Evolutionary conservation across 2,329 filamentous ascomycete genomes (phyloP), one percentile per base, ranked within the genome.

Genomic region (Mycogone perniciosa): DNA sequence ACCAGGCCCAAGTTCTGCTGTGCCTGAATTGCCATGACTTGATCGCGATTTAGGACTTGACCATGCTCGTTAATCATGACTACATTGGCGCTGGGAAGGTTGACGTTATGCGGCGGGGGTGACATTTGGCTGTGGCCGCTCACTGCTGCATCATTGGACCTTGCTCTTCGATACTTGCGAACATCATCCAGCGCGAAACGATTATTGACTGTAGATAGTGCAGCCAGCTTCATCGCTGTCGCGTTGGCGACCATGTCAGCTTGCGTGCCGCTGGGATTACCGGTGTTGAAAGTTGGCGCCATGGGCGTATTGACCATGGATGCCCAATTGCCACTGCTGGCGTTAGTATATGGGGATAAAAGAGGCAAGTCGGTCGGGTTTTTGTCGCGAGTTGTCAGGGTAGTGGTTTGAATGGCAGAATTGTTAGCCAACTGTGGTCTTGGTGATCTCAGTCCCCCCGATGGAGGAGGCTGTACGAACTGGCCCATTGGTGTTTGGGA

Each of bases 161-260:
- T 84, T 58, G 90, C 84, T 54, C 92, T 88, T 57, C 93, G 89
- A 70, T 93, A 97, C 72, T 97, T 97, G 64, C 91, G 89, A 55
- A 95, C 92, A 67, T 99, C 93, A 62, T 99, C 93, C 53, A 99
- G 77, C 47, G 93, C 91, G 62, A 99, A 96, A 39, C 93, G 88
- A 69, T 97, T 99, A 75, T 97, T 99, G 45, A 99, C 93, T 3
- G 93, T 99, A 5, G 92, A 97, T 42, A 99, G 76, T 13, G 93
- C 93, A 42, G 93, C 93, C 46, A 99, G 80, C 70, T 99, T 99
- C 93, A 99, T 99, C 26, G 93, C 93, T 11, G 93, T 97, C 29
- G 93, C 93, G 65, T 97, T 99, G 53, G 93, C 93, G 52, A 99
- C 87, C 92, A 97, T 97, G 64, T 99, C 93, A 11, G 90, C 91